Evolutionary conservation across 1,284 basidiomycete species (phyloP), one percentile per base, ranked within the genome.

Genomic region (Porphyrellus sp.): DNA sequence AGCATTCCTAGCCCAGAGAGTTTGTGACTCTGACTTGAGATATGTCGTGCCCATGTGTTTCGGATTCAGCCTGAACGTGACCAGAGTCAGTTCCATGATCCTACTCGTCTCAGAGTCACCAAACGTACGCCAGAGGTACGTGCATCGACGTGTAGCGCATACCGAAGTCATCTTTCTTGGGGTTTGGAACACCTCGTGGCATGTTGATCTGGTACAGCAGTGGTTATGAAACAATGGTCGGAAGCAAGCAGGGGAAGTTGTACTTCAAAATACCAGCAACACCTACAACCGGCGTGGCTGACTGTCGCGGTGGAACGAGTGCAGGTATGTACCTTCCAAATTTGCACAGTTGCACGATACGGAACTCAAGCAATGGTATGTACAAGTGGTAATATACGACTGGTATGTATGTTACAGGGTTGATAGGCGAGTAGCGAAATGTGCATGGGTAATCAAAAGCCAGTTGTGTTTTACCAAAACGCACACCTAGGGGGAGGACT

Each of bases 141-240:
- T 85, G 77, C 68, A 91, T 91, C n/a, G 79, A 75, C 6, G 89
- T 90, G 69, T 85, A 91, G 49, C 81, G 78, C 75, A 91, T 76
- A 11, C 88, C 86, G 51, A 82, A 83, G 59, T 91, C 89, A 73
- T 90, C 88, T 57, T 81, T 78, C 69, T 83, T 87, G 37, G 79
- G 81, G 63, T 88, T 89, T 24, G 88, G 87, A 48, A 91, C 79
- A 53, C 87, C 87, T 68, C 88, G 79, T 52, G 88, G 88, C 88
- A 91, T 91, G 39, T 23, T 57, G 40, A 37, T 51, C 30, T 64
- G 51, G 35, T 48, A 45, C 25, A 28, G 43, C 39, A 34, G 46
- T 45, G 27, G 49, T 25, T 49, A 38, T 33, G 31, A 18, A 45
- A 31, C 7, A 23, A 8, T n/a, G n/a, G n/a, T 7, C 23, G 8